phyloP scores from a whole-genome alignment of 495 filamentous ascomycete genomes.

The Tuber borchii region DNA sequence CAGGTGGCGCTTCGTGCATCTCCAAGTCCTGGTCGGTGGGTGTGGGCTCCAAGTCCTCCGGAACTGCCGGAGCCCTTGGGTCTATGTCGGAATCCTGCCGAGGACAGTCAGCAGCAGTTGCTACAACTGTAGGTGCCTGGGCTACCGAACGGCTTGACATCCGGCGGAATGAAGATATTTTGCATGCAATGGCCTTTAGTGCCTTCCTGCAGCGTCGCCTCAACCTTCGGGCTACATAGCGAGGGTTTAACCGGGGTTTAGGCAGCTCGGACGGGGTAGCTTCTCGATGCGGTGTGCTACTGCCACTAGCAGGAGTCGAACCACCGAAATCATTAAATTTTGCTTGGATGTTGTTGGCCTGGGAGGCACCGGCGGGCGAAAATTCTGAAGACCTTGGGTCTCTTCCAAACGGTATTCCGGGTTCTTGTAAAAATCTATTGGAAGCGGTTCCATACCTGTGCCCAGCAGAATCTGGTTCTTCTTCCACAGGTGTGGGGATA shows the following conservation, averaged over 20 bases:
- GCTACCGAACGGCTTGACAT: background rate
- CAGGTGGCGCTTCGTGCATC: background rate
- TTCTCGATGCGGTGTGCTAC: background rate
- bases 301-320: background rate
- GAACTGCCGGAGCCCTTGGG: background rate
- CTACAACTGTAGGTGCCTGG: background rate
- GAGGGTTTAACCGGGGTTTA: background rate
- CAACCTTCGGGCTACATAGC: background rate
- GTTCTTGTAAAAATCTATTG: background rate
- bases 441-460: background rate
- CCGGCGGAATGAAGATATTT: background rate
- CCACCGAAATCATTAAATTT: background rate
- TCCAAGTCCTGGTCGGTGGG: background rate
- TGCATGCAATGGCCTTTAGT: background rate
- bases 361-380: background rate
- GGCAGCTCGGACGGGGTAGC: background rate
- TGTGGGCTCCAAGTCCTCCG: background rate
- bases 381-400: background rate
- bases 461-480: constrained; percentile 19
- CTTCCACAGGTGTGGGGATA: constrained; percentile 25
- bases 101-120: background rate
- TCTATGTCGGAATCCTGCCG: background rate
- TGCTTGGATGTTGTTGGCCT: background rate
- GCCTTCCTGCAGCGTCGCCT: background rate
- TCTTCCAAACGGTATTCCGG: background rate